A percentile compares a stretch with the other conserved stretches of the same genome.
Conservation (phyloP, 225 moss, liverwort and hornwort species). For the Bryum argenteum region DNA sequence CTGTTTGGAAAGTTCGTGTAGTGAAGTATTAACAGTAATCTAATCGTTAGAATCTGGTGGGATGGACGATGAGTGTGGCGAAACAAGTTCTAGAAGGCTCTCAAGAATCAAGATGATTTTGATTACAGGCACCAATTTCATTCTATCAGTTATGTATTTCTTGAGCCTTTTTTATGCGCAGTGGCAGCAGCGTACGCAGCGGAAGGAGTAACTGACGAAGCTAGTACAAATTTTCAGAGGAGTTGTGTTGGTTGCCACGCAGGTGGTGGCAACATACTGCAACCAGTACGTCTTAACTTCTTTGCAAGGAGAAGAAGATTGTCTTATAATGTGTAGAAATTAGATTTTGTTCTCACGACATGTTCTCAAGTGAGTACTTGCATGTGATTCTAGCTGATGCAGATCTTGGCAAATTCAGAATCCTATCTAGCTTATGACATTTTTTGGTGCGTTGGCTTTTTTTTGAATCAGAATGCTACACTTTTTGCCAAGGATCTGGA, state of each 20-base stretch:
- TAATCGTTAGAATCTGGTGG: no score
- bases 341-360: conserved; percentile 5
- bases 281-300: conserved; percentile 60
- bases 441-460: conserved; percentile 22
- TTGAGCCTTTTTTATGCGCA: conserved; percentile 16
- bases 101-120: conserved; percentile 5
- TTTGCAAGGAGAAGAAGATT: background rate
- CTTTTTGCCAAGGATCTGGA: conserved; percentile 80
- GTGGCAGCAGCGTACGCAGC: conserved; percentile 50
- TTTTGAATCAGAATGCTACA: conserved; percentile 61
- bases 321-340: background rate
- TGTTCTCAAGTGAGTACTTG: background rate
- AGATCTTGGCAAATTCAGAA: background rate
- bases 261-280: conserved; percentile 91
- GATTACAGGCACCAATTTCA: background rate
- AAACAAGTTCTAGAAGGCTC: conserved; percentile 6
- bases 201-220: conserved; percentile 44
- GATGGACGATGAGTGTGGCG: background rate
- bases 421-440: conserved; percentile 5
- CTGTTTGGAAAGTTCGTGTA: no score
- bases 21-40: no score
- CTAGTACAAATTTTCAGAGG: conserved; percentile 54
- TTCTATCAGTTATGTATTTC: background rate
- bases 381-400: conserved; percentile 8
- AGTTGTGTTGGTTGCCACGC: conserved; percentile 86